Evolutionary conservation across 2,329 filamentous ascomycete species (phyloP).

Genomic region (Meredithiella fracta): DNA sequence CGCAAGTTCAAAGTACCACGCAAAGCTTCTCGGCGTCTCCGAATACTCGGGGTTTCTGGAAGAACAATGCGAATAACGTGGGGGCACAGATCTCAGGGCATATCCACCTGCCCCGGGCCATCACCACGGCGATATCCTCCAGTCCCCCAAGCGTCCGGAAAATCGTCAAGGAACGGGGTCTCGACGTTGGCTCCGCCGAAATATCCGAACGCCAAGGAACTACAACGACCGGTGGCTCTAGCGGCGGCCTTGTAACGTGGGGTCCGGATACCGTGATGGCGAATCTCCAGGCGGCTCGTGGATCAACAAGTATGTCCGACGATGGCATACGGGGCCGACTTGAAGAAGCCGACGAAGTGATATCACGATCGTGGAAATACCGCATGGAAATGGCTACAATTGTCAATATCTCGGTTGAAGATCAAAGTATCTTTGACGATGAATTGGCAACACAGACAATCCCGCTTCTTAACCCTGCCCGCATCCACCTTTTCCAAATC

Average conservation of each 20-base stretch:
- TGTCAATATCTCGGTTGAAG: slow-evolving; percentile 32
- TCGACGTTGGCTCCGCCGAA: slow-evolving; percentile 20
- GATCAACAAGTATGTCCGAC: slow-evolving; percentile 34
- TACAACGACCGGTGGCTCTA: slow-evolving; percentile 20
- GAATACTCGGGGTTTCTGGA: slow-evolving; percentile 35
- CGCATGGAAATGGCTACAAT: slow-evolving; percentile 20
- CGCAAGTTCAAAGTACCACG: slow-evolving; percentile 8
- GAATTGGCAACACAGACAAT: slow-evolving; percentile 46
- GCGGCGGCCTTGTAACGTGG: slow-evolving; percentile 28
- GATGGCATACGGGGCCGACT: slow-evolving; percentile 28
- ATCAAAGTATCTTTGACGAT: slow-evolving; percentile 51
- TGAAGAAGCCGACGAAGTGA: not conserved
- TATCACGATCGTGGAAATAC: slow-evolving; percentile 12
- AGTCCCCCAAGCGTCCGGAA: slow-evolving; percentile 28
- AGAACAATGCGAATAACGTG: slow-evolving; percentile 25
- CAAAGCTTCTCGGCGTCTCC: slow-evolving; percentile 41
- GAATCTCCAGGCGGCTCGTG: slow-evolving; percentile 23
- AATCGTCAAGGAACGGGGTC: slow-evolving; percentile 41
- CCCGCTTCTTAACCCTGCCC: slow-evolving; percentile 38
- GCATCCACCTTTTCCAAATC: slow-evolving; percentile 34
- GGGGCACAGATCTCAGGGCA: slow-evolving; percentile 29
- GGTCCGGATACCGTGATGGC: slow-evolving; percentile 29
- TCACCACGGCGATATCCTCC: slow-evolving; percentile 20
- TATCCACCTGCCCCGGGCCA: slow-evolving; percentile 18
- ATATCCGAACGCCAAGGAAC: not conserved